phyloP scores from a whole-genome alignment of 1,284 basidiomycete genomes.

The Ganoderma lucidum region DNA sequence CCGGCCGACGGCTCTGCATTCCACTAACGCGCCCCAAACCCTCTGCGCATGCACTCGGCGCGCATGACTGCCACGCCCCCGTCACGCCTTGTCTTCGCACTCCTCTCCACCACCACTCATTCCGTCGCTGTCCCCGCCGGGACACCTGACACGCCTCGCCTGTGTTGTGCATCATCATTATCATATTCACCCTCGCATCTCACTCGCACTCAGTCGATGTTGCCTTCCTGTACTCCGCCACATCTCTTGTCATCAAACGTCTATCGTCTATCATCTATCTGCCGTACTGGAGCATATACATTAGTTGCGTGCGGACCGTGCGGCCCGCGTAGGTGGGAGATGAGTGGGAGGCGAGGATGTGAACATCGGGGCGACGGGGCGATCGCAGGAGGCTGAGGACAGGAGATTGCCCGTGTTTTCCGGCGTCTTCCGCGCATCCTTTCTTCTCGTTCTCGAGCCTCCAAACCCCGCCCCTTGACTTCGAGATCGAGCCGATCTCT shows the following conservation, averaged over 20 bases:
- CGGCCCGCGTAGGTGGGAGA: background rate
- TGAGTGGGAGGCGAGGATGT: background rate
- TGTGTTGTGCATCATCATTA: background rate
- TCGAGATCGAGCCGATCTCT: slow-evolving; percentile 1
- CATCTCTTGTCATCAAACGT: slow-evolving; percentile 10
- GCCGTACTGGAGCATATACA: slow-evolving; percentile 34
- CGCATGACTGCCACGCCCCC: slow-evolving; percentile 22
- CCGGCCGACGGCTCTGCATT: slow-evolving; percentile 3
- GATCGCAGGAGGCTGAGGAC: slow-evolving; percentile 1
- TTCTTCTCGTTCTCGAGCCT: background rate
- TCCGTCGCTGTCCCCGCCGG: slow-evolving; percentile 19
- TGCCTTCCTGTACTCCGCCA: slow-evolving; percentile 3
- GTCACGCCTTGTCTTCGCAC: slow-evolving; percentile 2
- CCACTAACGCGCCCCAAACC: background rate
- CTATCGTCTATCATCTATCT: slow-evolving; percentile 28
- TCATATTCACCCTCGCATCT: slow-evolving; percentile 1
- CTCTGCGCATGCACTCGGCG: slow-evolving; percentile 7
- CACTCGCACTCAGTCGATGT: slow-evolving; percentile 5
- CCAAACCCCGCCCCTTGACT: background rate
- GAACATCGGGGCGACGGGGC: background rate
- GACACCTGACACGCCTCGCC: slow-evolving; percentile 27
- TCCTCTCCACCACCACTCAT: slow-evolving; percentile 6
- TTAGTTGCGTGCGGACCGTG: slow-evolving; percentile 31
- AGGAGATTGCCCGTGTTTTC: background rate
- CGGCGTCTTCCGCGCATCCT: background rate